Conservation (phyloP, 1,139 yeast genomes). For the Geotrichum klebahnii region DNA sequence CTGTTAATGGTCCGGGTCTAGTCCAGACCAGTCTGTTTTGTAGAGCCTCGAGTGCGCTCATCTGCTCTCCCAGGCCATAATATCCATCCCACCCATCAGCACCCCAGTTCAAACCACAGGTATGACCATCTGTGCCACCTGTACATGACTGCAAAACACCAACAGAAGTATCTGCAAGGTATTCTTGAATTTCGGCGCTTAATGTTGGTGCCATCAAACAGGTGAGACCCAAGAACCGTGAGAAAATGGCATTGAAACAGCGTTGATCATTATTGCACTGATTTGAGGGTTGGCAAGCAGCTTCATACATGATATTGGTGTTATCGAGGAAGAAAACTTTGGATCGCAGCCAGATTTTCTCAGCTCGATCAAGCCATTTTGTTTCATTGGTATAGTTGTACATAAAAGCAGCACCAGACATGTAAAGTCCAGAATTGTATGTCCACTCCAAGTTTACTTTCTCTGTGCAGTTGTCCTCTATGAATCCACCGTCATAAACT, state of each 20-base stretch:
- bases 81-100: conserved; percentile 66
- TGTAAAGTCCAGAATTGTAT: conserved; percentile 76
- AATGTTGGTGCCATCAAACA: conserved; percentile 17
- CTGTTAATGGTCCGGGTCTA: conserved; percentile 44
- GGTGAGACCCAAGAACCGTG: conserved; percentile 66
- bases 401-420: conserved; percentile 78
- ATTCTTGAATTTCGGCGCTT: conserved; percentile 42
- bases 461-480: conserved; percentile 58
- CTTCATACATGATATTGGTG: conserved; percentile 61
- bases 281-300: conserved; percentile 65
- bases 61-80: conserved; percentile 90
- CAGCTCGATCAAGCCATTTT: conserved; percentile 58
- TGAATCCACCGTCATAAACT: conserved; percentile 75
- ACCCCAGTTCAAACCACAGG: conserved; percentile 85
- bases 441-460: conserved; percentile 71
- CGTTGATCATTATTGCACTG: conserved; percentile 84
- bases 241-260: conserved; percentile 76
- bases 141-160: conserved; percentile 81
- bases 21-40: conserved; percentile 48
- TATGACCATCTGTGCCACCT: conserved; percentile 84
- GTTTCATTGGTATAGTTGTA: conserved; percentile 68
- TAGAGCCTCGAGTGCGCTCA: conserved; percentile 77
- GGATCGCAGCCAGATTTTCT: conserved; percentile 45
- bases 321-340: conserved; percentile 52
- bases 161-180: conserved; percentile 58